Percentiles rank a stretch among this genome's conserved stretches.
These are phyloP conservation scores for Russula sp. DNA, from an alignment of 768 basidiomycete genomes.

Conservation along the genomic window DNA sequence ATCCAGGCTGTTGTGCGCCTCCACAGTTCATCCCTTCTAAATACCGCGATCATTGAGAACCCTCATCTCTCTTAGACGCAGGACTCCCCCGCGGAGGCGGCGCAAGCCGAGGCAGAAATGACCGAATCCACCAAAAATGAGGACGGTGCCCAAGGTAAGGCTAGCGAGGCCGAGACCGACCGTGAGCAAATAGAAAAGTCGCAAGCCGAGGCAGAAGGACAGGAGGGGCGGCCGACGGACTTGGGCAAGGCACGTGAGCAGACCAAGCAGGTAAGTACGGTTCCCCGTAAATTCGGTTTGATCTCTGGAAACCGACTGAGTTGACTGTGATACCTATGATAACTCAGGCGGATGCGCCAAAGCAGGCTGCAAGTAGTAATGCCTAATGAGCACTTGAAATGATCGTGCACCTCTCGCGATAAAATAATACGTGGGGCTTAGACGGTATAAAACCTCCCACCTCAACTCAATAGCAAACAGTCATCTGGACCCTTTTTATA, in stretches of 20 bases:
- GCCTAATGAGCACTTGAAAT: not conserved
- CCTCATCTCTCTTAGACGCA: constrained; percentile 25
- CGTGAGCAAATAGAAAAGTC: constrained; percentile 33
- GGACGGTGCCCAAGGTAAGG: constrained; percentile 31
- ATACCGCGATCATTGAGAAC: not conserved
- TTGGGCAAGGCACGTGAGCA: constrained; percentile 29
- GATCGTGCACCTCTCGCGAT: constrained; percentile 8
- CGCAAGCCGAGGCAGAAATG: constrained; percentile 30
- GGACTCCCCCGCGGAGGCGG: constrained; percentile 33
- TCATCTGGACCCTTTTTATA: not conserved
- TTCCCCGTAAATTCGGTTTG: not conserved
- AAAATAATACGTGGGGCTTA: constrained; percentile 10
- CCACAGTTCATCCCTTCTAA: not conserved
- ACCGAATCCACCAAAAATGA: constrained; percentile 24
- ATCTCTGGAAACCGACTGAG: not conserved
- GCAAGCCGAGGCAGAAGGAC: constrained; percentile 25
- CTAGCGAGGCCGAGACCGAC: constrained; percentile 31
- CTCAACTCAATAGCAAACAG: not conserved
- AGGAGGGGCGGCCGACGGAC: constrained; percentile 29
- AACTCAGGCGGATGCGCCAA: constrained; percentile 10
- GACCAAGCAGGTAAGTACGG: constrained; percentile 21
- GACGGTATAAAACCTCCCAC: constrained; percentile 1
- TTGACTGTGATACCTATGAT: not conserved
- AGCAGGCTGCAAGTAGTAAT: constrained; percentile 3
- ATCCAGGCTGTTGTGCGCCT: constrained; percentile 31